Base-by-base conservation (phyloP, 2,329 filamentous ascomycete genomes). In the Penicillium sp. region DNA sequence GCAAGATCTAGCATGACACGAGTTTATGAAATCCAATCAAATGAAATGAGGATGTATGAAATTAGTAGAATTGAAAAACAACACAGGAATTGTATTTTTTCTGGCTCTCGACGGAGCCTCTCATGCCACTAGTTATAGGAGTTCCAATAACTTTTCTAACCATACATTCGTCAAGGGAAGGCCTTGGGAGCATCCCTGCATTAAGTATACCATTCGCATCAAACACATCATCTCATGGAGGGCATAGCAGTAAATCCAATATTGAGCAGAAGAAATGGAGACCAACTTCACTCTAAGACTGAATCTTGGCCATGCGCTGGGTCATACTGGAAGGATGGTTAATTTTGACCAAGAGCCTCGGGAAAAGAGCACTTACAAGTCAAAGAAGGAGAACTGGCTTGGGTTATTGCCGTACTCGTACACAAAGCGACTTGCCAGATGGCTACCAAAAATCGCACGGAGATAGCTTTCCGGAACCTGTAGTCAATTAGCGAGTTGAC, bases 351-450 rank as follows among this genome's bases (percentile, higher is more conserved):
- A 7, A 13, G 22, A 12, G 10, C 7, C 12, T 4, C 23, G 10
- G 11, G 6, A 15, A 27, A n/a, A 32, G 22, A 16, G 31, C 43
- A 83, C 84, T 79, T 71, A 89, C 85, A 96, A 98, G 63, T 94
- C 87, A 68, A 94, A 98, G 75, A 98, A 98, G 26, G 90, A 88
- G 71, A 98, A 96, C 59, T 95, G 90, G 71, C 84, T 92, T 4
- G 92, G 89, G 51, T 79, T 82, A 62, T 88, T 89, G 57, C 92
- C 92, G 62, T 90, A 92, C 64, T 94, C 80, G 66, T 98, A 98
- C 27, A 98, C 87, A 63, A 98, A 98, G 29, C 92, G 84, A 59
- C 85, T 93, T 32, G 92, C 90, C 51, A 98, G 74, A 68, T 90
- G 95, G 62, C 85, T 93, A 52, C 92, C 92, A 60, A 98, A 98